Conservation (phyloP, 2,329 filamentous ascomycete species). For the Phialophora verrucosa region DNA sequence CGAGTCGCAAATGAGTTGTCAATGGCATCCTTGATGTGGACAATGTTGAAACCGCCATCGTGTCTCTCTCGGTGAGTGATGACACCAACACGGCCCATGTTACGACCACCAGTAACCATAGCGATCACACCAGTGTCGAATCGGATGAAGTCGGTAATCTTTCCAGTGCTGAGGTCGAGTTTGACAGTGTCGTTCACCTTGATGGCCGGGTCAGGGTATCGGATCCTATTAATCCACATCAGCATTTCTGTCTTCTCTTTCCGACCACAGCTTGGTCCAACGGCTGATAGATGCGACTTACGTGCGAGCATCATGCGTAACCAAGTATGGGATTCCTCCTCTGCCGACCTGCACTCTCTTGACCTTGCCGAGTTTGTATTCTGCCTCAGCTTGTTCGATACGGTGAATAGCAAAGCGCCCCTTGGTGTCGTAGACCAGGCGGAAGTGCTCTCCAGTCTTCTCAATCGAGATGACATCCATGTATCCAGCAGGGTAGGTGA, state of each 20-base stretch:
- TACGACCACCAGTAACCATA: constrained; percentile 99
- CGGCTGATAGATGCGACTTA: constrained; percentile 99
- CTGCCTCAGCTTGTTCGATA: constrained; percentile 96
- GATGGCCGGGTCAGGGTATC: constrained; percentile 97
- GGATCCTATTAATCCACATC: constrained; percentile 74
- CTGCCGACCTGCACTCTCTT: constrained; percentile 99
- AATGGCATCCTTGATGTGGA: constrained; percentile 99
- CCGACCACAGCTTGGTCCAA: constrained; percentile 98
- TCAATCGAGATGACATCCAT: constrained; percentile 99
- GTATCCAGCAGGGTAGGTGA: constrained; percentile 96
- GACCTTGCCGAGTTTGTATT: constrained; percentile 99
- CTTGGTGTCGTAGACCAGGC: constrained; percentile 99
- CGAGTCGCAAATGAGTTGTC: constrained; percentile 99
- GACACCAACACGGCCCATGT: constrained; percentile 99
- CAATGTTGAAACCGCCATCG: constrained; percentile 99
- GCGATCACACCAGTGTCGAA: constrained; percentile 98
- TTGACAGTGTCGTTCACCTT: constrained; percentile 99
- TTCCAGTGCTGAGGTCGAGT: constrained; percentile 95
- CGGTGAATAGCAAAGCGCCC: constrained; percentile 99
- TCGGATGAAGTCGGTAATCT: constrained; percentile 97
- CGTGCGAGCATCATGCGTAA: constrained; percentile 99
- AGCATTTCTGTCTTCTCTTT: constrained; percentile 45
- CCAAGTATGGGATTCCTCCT: constrained; percentile 99
- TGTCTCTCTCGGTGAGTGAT: constrained; percentile 99
- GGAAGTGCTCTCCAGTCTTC: constrained; percentile 99